Evolutionary conservation across 2,329 filamentous ascomycete species (phyloP).

Genomic region (Clonostachys rosea): DNA sequence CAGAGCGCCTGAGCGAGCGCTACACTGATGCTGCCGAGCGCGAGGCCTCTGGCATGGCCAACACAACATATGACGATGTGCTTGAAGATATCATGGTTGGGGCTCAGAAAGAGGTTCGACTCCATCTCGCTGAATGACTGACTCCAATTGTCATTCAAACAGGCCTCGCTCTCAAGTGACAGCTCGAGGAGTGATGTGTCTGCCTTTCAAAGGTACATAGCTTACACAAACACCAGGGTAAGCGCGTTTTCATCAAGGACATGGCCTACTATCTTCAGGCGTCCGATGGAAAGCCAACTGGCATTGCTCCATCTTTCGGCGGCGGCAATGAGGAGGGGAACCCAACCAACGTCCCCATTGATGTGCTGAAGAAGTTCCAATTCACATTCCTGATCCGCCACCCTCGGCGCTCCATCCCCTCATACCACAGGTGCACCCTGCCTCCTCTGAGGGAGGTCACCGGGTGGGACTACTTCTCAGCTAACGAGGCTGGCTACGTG

Average conservation of each 20-base stretch:
- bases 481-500: constrained; percentile 82
- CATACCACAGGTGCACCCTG: constrained; percentile 90
- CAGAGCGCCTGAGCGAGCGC: constrained; percentile 76
- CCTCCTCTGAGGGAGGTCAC: constrained; percentile 80
- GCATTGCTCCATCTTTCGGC: constrained; percentile 76
- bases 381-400: constrained; percentile 97
- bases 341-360: constrained; percentile 77
- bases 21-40: constrained; percentile 62
- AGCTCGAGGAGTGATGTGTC: not conserved
- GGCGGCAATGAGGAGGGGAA: constrained; percentile 64
- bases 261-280: constrained; percentile 91
- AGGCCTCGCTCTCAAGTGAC: too few species aligned
- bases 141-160: not conserved
- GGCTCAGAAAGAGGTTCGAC: constrained; percentile 67
- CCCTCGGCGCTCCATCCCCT: constrained; percentile 86
- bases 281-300: constrained; percentile 61
- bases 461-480: constrained; percentile 82
- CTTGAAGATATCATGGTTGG: constrained; percentile 60
- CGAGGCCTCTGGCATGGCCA: constrained; percentile 58
- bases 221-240: constrained; percentile 51
- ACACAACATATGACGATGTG: constrained; percentile 72
- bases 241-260: constrained; percentile 96
- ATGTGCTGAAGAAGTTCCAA: constrained; percentile 75
- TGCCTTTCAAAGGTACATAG: not conserved
- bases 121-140: constrained; percentile 4